Base-by-base conservation (phyloP, 495 filamentous ascomycete species). In the Hypoxylon fragiforme region DNA sequence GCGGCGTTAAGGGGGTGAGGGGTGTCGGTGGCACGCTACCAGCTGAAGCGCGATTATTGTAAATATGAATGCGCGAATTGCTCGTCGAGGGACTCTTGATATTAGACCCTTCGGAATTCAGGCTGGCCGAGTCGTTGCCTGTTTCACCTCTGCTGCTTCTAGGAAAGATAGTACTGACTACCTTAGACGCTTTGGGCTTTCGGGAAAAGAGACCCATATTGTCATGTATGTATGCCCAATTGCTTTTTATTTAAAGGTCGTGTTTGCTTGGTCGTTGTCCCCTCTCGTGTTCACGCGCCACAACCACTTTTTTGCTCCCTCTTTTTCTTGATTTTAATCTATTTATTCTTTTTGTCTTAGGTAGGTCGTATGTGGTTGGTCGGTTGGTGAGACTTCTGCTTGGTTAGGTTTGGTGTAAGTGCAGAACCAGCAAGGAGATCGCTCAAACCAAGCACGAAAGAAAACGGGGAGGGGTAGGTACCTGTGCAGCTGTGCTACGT, bases 121-220 rank as follows among this genome's bases (percentile, higher is more conserved):
- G 45, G 41, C 69, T 70, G 44, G 69, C 68, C 45, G 65, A 54
- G 44, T 67, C 65, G 41, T 70, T 72, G 5, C 57, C 54, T 34
- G 30, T 24, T 44, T 43, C 51, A 6, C 44, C 37, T 19, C 4
- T 26, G 3, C 3, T 31, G 2, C 14, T 28, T 15, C 62, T 53
- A 12, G 63, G 55, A 11, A 70, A 64, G 35, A 69, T 54, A 22
- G 68, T 63, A 44, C 42, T 67, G 18, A 64, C 61, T 45, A 69
- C 50, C 70, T 72, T 76, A n/a, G 76, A 69, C 18, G 76, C 64
- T 62, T 73, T 75, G 35, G 73, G 69, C 39, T 73, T 73, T 51
- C 75, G 66, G 7, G 77, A 77, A 67, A 81, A 81, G 44, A 81
- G 61, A 62, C 78, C 78, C 78, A 81, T 80, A 28, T 13, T 30